phyloP scores from a whole-genome alignment of 1,139 yeast species.

The Blastobotrys persicus region DNA sequence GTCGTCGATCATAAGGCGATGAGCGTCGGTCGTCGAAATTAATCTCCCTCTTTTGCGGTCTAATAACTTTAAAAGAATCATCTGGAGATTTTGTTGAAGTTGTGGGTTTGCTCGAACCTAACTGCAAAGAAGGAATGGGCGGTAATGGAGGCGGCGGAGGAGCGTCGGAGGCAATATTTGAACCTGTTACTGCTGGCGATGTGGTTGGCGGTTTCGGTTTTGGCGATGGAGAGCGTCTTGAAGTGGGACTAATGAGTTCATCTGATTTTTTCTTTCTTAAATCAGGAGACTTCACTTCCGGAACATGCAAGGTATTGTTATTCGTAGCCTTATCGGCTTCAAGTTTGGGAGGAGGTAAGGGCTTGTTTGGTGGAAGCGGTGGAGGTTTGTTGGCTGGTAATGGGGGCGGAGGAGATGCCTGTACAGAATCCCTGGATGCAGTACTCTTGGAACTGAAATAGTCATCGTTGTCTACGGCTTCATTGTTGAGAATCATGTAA shows the following conservation, averaged over 20 bases:
- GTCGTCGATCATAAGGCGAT: conserved; percentile 57
- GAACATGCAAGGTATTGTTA: conserved; percentile 4
- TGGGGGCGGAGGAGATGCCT: neutral
- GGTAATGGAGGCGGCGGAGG: neutral
- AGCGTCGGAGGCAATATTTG: neutral
- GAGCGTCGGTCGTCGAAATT: conserved; percentile 79
- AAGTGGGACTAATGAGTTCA: neutral
- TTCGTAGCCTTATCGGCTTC: conserved; percentile 16
- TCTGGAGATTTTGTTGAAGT: conserved; percentile 15
- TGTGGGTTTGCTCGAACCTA: neutral
- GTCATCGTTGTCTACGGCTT: conserved; percentile 19
- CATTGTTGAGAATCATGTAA: conserved; percentile 26
- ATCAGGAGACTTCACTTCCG: neutral
- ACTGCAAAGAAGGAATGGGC: neutral
- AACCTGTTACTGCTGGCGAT: neutral
- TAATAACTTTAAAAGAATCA: conserved; percentile 60
- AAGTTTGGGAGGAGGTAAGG: conserved; percentile 12
- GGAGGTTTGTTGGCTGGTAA: neutral
- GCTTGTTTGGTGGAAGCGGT: neutral
- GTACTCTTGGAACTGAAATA: conserved; percentile 21
- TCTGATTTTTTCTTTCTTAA: conserved; percentile 1
- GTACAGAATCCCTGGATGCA: neutral
- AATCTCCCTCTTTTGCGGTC: conserved; percentile 66
- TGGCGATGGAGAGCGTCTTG: conserved; percentile 2
- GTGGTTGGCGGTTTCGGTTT: neutral